Conservation (phyloP, 345 rosid genomes). For the Gossypium bickii region DNA sequence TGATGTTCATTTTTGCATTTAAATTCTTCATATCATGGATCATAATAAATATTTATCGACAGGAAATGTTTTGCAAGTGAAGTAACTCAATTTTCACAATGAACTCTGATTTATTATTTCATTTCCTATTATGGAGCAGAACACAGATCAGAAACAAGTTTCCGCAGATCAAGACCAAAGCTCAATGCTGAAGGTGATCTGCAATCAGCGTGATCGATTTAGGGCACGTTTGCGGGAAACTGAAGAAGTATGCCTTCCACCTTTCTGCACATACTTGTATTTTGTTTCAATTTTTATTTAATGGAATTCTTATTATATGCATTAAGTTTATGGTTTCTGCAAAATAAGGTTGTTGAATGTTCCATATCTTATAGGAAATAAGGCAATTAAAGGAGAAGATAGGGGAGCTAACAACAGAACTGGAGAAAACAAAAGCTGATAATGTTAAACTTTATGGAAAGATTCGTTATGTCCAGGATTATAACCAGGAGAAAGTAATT, state of each 20-base stretch:
- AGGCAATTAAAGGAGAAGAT: slow-evolving; percentile 85
- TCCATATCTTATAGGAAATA: slow-evolving; percentile 52
- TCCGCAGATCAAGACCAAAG: slow-evolving; percentile 88
- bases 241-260: slow-evolving; percentile 61
- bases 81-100: slow-evolving; percentile 12
- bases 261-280: neutral
- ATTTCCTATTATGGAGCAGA: slow-evolving; percentile 39
- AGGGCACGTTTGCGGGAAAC: slow-evolving; percentile 80
- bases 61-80: neutral
- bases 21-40: neutral
- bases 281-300: slow-evolving; percentile 2
- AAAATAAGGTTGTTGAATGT: neutral
- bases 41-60: neutral
- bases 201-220: slow-evolving; percentile 95
- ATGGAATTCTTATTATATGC: neutral
- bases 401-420: slow-evolving; percentile 63
- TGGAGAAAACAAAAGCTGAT: slow-evolving; percentile 94
- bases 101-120: neutral
- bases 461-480: slow-evolving; percentile 95
- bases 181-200: slow-evolving; percentile 97
- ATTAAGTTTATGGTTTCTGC: slow-evolving; percentile 9
- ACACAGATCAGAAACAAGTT: slow-evolving; percentile 60
- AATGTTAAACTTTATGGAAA: slow-evolving; percentile 93
- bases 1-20: neutral
- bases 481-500: slow-evolving; percentile 89